phyloP scores from a whole-genome alignment of 345 rosid genomes.

The Hibiscus trionum region DNA sequence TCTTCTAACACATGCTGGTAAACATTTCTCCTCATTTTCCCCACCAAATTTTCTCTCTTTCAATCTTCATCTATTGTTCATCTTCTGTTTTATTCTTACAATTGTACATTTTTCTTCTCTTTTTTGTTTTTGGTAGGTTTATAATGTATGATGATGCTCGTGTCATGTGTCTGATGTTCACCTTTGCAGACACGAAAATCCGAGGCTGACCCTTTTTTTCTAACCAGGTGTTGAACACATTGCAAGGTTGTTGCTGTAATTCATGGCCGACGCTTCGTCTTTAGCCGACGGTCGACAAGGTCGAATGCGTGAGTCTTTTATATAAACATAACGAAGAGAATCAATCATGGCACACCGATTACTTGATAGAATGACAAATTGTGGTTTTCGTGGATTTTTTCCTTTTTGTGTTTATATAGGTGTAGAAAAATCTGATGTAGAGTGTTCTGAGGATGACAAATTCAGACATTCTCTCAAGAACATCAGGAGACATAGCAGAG shows the following conservation, averaged over 20 bases:
- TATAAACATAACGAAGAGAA: not conserved
- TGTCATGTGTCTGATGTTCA: not conserved
- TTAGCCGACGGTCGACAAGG: not conserved
- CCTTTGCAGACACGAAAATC: not conserved
- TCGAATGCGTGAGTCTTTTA: not conserved
- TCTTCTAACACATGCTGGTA: conserved; percentile 2
- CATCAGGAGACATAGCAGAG: conserved; percentile 62
- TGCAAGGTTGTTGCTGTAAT: not conserved
- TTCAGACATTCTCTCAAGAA: conserved; percentile 65
- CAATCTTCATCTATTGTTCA: not conserved
- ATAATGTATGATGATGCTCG: not conserved
- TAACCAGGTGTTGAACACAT: conserved; percentile 3
- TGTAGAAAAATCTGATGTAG: conserved; percentile 30
- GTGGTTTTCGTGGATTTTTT: not conserved
- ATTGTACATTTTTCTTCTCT: too few species aligned
- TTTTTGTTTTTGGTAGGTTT: not conserved
- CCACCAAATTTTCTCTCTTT: not conserved
- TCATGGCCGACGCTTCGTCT: conserved; percentile 10
- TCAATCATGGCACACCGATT: not conserved
- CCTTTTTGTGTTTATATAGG: conserved; percentile 15
- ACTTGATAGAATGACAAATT: not conserved
- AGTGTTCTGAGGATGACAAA: conserved; percentile 61
- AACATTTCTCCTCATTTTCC: not conserved
- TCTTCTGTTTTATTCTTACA: not conserved
- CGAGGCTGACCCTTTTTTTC: not conserved